Evolutionary conservation across 2,329 filamentous ascomycete species (phyloP), one percentile per base, ranked within the genome.

Genomic region (Beauveria asiatica): DNA sequence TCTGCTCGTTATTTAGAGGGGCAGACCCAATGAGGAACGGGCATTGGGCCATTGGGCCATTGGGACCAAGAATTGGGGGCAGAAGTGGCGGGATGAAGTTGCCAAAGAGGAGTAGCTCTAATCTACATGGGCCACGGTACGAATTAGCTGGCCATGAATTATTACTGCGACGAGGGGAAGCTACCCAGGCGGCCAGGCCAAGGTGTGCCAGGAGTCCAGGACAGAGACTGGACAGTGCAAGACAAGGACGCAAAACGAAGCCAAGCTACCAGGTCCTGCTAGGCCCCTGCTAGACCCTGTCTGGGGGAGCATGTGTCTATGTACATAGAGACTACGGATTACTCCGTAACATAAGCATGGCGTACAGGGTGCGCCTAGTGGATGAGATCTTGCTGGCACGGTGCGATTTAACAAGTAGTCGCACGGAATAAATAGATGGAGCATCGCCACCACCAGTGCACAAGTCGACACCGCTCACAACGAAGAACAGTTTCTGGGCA

Each of bases 21-120:
- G 33, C 44, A 62, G 51, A 58, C 56, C 61, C 64, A 59, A 62
- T 61, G 37, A 37, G 49, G 16, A 57, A 58, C 37, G 27, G 44
- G 55, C 60, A 53, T 61, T 64, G 63, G 61, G 57, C 57, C 52
- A 62, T 57, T 57, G 8, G 8, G 30, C 3, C 2, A 2, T 3
- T 23, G 23, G 23, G 23, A 33, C 16, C 23, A 33, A 37, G 44
- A 39, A 42, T 57, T 41, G 54, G 54, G 54, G 54, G 44, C 44
- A 49, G 45, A 41, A 57, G 25, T 49, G 54, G 54, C 54, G 44
- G 54, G 9, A 49, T 10, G 27, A 27, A 27, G 27, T 27, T 3
- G n/a, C 5, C 21, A 17, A 39, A 33, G 21, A 25, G 25, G 33
- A 41, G 30, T 30, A 25, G 33, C 17, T 21, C n/a, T n/a, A n/a